Evolutionary conservation across 2,329 filamentous ascomycete genomes (phyloP).

Genomic region (Colletotrichum melonis): DNA sequence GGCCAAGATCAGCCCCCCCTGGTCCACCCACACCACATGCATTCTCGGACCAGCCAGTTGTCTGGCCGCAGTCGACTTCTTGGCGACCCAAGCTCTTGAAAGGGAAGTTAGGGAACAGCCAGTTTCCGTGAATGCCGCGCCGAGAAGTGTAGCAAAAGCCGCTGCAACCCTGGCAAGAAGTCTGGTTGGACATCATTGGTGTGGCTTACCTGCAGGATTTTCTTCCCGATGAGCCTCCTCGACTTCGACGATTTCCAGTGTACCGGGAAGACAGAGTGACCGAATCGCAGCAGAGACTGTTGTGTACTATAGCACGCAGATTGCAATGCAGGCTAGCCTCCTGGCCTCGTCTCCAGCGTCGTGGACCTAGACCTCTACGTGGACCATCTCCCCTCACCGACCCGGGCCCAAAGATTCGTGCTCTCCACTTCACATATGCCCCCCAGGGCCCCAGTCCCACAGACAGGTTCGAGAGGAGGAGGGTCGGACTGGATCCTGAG

Average conservation of each 20-base stretch:
- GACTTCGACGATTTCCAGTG: background rate
- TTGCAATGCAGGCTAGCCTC: background rate
- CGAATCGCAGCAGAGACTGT: background rate
- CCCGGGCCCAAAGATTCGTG: constrained; percentile 20
- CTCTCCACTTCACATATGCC: constrained; percentile 13
- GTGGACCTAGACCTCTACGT: constrained; percentile 14
- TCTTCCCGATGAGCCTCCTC: background rate
- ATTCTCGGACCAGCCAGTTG: constrained; percentile 19
- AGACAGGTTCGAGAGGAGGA: constrained; percentile 25
- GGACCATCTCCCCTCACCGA: constrained; percentile 13
- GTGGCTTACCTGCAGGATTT: constrained; percentile 3
- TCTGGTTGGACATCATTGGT: background rate
- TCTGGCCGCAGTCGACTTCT: constrained; percentile 15
- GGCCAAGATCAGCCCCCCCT: constrained; percentile 30
- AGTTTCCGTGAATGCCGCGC: constrained; percentile 21
- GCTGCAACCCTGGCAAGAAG: background rate
- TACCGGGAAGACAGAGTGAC: background rate
- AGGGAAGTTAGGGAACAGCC: constrained; percentile 1
- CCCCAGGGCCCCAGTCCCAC: background rate
- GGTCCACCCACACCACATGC: constrained; percentile 25
- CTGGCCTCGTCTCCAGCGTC: constrained; percentile 7
- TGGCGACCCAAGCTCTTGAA: constrained; percentile 24
- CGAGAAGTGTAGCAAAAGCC: constrained; percentile 1
- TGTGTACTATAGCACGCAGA: background rate
- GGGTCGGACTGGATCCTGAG: constrained; percentile 16